phyloP scores from a whole-genome alignment of 2,329 filamentous ascomycete species.

The Coleophoma eucalyptorum region DNA sequence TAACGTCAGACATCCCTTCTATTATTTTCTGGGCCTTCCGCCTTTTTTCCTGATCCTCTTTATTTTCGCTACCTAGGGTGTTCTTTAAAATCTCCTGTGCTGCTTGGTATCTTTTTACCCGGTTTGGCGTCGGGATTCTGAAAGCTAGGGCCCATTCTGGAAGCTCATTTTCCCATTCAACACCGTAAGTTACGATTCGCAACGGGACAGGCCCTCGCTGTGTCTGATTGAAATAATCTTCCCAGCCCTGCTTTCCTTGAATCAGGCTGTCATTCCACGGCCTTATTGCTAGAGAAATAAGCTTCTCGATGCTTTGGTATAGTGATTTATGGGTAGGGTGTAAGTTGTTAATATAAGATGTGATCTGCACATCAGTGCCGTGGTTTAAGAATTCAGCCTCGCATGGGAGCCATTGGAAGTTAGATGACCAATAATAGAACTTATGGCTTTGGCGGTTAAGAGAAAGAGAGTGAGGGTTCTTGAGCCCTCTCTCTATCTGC shows the following conservation, averaged over 20 bases:
- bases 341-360: constrained; percentile 32
- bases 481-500: no score
- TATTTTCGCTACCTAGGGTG: not conserved
- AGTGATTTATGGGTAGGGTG: constrained; percentile 29
- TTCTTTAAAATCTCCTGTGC: not conserved
- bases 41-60: not conserved
- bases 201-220: constrained; percentile 1
- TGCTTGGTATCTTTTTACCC: not conserved
- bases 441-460: not conserved
- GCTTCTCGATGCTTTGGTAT: constrained; percentile 31
- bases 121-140: not conserved
- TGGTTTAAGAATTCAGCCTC: constrained; percentile 25
- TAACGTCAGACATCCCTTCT: not conserved
- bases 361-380: constrained; percentile 6
- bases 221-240: no score
- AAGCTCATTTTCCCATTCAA: constrained; percentile 1
- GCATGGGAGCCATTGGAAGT: constrained; percentile 39
- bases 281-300: constrained; percentile 25
- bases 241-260: not conserved
- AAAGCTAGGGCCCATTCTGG: not conserved
- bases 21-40: not conserved
- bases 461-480: no score
- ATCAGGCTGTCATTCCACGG: constrained; percentile 26
- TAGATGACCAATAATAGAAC: constrained; percentile 22
- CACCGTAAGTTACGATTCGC: constrained; percentile 1